Base-by-base conservation (phyloP, 2,329 filamentous ascomycete genomes). In the Alternaria tenuissima region DNA sequence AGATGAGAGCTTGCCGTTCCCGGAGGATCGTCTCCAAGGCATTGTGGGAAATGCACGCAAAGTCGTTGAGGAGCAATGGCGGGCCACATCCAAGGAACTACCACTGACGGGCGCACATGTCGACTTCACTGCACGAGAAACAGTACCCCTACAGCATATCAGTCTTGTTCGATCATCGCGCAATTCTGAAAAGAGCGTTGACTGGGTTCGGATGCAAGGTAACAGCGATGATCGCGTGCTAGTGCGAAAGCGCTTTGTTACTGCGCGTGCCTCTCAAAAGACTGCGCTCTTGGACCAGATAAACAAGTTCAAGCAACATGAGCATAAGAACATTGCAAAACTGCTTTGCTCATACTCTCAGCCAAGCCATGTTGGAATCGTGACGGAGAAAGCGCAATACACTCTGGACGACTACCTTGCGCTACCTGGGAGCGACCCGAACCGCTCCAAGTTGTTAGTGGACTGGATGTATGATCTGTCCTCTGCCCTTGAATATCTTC, bases 381-480 rank as follows among this genome's bases (percentile, higher is more conserved):
- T 79, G 7, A 75, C 73, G 0, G 65, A 70, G 5, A 69, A 64
- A 41, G 74, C 76, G 16, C 76, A 79, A 52, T 75, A 74, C 51
- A 77, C 66, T 36, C 63, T 80, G n/a, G 78, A 79, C 36, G 76
- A 79, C 11, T 80, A 73, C 59, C 68, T 80, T 7, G 66, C 67
- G 7, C 62, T 75, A 12, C 70, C 74, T 7, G 65, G 69, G 24
- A 65, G 43, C 14, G 76, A 79, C 24, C 58, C 74, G 2, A 69
- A 63, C 44, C 76, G 76, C 8, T 66, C 77, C 2, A 73, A 76
- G 34, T 53, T 76, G 7, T 69, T 80, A 0, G 66, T 80, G 9
- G 76, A 77, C 51, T 80, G 78, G 78, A 79, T 80, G 73, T 71
- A 75, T 53, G 78, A 80, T 52, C 69, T 80, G 3, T 74, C 78